Evolutionary conservation across 345 rosid species (phyloP).

Genomic region (Durio zibethinus): DNA sequence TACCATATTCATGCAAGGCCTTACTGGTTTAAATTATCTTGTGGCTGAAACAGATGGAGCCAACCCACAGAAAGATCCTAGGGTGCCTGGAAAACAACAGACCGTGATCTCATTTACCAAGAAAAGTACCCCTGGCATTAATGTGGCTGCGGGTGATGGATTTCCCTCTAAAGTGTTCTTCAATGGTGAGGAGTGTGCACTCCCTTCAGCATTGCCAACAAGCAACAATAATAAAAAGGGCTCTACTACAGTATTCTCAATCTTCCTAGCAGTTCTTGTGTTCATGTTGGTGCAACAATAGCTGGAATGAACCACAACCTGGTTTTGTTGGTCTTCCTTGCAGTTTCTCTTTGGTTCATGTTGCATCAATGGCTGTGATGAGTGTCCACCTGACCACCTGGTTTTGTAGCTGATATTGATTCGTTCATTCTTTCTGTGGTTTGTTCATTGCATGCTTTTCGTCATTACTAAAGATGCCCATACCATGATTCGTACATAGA

Average conservation of each 20-base stretch:
- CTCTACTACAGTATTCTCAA: slow-evolving; percentile 20
- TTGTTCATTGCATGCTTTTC: slow-evolving; percentile 17
- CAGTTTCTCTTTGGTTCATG: slow-evolving; percentile 22
- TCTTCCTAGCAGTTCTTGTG: slow-evolving; percentile 29
- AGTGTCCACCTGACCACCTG: background rate
- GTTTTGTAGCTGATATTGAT: slow-evolving; percentile 19
- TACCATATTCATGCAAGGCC: slow-evolving; percentile 79
- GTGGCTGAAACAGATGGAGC: slow-evolving; percentile 60
- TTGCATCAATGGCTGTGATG: slow-evolving; percentile 30
- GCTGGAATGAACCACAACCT: slow-evolving; percentile 4
- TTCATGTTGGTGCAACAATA: slow-evolving; percentile 40
- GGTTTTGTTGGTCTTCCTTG: slow-evolving; percentile 19
- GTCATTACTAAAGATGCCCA: slow-evolving; percentile 12
- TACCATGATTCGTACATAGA: slow-evolving; percentile 17
- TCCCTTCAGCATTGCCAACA: slow-evolving; percentile 59
- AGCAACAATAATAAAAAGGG: slow-evolving; percentile 34
- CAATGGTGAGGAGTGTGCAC: slow-evolving; percentile 90
- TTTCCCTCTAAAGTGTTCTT: slow-evolving; percentile 90
- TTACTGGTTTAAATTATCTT: slow-evolving; percentile 71
- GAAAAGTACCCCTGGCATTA: slow-evolving; percentile 66
- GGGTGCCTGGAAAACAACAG: slow-evolving; percentile 94
- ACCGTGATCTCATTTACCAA: slow-evolving; percentile 79
- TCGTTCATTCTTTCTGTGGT: slow-evolving; percentile 36
- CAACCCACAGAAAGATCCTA: slow-evolving; percentile 56
- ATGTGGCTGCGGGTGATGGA: slow-evolving; percentile 70